Base-by-base conservation (phyloP, 305 asterid genomes). In the Fraxinus sp. region DNA sequence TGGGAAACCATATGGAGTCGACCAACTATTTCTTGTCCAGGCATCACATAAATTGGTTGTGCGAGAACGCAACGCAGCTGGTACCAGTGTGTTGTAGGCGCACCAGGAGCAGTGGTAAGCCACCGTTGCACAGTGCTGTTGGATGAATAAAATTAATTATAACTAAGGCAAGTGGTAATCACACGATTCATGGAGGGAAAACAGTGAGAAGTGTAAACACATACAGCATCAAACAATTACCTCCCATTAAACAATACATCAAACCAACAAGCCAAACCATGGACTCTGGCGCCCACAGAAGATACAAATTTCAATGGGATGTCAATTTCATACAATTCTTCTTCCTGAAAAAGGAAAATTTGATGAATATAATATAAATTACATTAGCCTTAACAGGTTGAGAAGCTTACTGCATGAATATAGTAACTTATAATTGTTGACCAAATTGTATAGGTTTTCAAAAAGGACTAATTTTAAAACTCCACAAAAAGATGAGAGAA, bases 221-320 rank as follows among this genome's bases (percentile, higher is more conserved):
- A 37, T 28, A 78, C 22, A 80, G 81, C 20, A 79, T 74, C 41
- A 52, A 83, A 71, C 28, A 81, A 81, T 85, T 90, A 93, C 99
- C 98, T 97, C 82, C 99, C 99, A 55, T 97, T 86, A 85, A 97
- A 97, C 80, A 97, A 84, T 26, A 97, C 99, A 33, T 97, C 99
- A 82, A 97, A 97, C 99, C 99, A 97, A 90, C 99, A 97, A 26
- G 99, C 99, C 85, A 97, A 82, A 77, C 99, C 99, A 79, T 97
- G 98, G 80, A 97, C 85, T 90, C 98, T 91, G 83, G 99, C 83
- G 84, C 98, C 97, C 81, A 92, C 88, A n/a, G 98, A 83, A 76
- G 99, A 89, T 55, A 86, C 83, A 66, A 93, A 97, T 75, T 83
- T 94, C 88, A 97, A 82, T 5, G 99, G 99, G 83, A 97, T 85